Conservation (phyloP, 208 protist genomes). For the Acanthamoeba polyphaga region DNA sequence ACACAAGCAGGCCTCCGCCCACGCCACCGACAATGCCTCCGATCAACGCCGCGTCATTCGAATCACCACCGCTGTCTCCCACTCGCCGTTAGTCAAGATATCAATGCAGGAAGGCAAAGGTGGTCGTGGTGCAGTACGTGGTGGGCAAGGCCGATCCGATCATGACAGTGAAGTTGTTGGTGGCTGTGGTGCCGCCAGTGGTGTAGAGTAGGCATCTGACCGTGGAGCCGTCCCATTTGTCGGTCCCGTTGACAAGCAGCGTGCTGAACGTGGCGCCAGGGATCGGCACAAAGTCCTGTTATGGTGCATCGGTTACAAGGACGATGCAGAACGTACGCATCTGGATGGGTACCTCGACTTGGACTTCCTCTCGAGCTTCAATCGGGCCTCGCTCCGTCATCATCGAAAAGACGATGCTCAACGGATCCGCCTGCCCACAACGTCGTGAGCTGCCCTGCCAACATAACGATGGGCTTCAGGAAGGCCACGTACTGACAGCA, state of each 20-base stretch:
- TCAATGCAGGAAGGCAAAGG: neutral
- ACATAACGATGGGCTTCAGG: neutral
- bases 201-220: conserved; percentile 3
- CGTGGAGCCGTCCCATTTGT: neutral
- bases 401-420: neutral
- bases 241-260: neutral
- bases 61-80: neutral
- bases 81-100: neutral
- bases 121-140: neutral
- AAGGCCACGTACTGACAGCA: no score
- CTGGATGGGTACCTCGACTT: neutral
- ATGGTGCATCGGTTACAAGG: neutral
- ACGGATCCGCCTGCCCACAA: neutral
- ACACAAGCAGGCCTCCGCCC: neutral
- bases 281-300: neutral
- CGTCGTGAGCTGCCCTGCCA: no score
- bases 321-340: rapidly evolving
- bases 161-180: conserved; percentile 32
- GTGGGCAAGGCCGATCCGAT: neutral
- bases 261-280: neutral
- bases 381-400: neutral
- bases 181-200: neutral
- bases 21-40: neutral
- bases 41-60: neutral
- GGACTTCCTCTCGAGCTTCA: neutral